Conservation (phyloP, 495 filamentous ascomycete species). For the Chaetomium fimeti region DNA sequence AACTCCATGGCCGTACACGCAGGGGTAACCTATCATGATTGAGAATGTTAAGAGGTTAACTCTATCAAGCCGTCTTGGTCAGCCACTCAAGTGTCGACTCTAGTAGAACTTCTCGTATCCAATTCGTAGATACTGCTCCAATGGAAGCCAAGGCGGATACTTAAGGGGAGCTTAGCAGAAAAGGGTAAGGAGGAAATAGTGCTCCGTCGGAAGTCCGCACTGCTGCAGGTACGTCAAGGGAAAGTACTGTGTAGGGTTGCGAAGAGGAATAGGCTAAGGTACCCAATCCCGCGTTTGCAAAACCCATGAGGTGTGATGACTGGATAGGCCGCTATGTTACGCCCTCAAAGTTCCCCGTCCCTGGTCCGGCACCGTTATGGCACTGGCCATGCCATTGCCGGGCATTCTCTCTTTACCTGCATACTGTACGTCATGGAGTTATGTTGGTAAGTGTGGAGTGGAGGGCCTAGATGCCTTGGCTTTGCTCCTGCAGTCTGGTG, state of each 20-base stretch:
- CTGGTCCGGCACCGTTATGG: background rate
- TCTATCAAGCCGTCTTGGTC: background rate
- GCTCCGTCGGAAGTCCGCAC: background rate
- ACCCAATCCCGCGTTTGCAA: conserved; percentile 3
- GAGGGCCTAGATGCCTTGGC: background rate
- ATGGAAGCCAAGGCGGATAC: conserved; percentile 20
- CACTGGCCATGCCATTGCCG: background rate
- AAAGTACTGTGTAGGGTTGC: conserved; percentile 25
- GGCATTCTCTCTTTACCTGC: background rate
- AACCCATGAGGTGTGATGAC: background rate
- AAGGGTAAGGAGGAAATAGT: background rate
- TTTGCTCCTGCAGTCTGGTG: background rate
- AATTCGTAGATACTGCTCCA: background rate
- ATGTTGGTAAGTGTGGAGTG: background rate
- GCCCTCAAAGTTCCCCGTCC: background rate
- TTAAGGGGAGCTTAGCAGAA: background rate
- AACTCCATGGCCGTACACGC: background rate
- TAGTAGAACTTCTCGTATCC: background rate
- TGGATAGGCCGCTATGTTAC: too few species aligned
- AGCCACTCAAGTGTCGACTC: background rate
- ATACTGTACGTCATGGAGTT: background rate
- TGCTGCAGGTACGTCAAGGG: background rate
- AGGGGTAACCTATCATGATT: background rate
- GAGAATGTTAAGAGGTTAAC: background rate
- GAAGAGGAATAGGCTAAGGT: conserved; percentile 20